Evolutionary conservation across 225 moss, liverwort and hornwort species (phyloP).

Genomic region (Marchantia polymorpha): DNA sequence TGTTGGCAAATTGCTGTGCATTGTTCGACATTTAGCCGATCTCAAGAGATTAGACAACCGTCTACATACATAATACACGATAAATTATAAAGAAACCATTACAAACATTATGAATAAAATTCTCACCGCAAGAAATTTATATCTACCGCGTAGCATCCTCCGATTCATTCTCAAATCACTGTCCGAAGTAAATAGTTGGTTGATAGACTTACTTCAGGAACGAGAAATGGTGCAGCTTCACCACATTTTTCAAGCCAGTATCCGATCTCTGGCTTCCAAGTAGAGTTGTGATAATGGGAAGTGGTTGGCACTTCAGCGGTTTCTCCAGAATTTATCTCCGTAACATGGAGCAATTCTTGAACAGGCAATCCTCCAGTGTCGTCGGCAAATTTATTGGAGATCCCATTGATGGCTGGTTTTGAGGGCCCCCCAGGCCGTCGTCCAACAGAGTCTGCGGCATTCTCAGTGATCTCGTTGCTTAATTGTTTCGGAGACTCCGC

Average conservation of each 20-base stretch:
- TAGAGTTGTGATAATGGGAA: background rate
- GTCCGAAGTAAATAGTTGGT: background rate
- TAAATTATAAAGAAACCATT: no score
- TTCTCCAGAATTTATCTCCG: background rate
- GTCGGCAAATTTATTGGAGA: background rate
- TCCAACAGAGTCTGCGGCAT: background rate
- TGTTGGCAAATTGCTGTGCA: constrained; percentile 22
- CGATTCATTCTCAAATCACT: background rate
- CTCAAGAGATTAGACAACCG: no score
- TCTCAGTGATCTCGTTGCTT: background rate
- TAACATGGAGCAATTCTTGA: background rate
- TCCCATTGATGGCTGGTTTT: no score
- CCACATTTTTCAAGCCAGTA: constrained; percentile 20
- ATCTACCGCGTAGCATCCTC: no score
- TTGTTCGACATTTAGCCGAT: background rate
- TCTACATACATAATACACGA: no score
- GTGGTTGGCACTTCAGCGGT: background rate
- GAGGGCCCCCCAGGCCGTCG: background rate
- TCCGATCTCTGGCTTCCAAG: constrained; percentile 31
- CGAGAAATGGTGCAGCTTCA: constrained; percentile 16
- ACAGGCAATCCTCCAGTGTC: background rate
- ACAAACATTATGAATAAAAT: no score
- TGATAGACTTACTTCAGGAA: constrained; percentile 29
- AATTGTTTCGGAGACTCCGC: background rate
- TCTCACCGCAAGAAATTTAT: no score